phyloP scores from a whole-genome alignment of 257 asterid genomes.

The Catharanthus roseus region DNA sequence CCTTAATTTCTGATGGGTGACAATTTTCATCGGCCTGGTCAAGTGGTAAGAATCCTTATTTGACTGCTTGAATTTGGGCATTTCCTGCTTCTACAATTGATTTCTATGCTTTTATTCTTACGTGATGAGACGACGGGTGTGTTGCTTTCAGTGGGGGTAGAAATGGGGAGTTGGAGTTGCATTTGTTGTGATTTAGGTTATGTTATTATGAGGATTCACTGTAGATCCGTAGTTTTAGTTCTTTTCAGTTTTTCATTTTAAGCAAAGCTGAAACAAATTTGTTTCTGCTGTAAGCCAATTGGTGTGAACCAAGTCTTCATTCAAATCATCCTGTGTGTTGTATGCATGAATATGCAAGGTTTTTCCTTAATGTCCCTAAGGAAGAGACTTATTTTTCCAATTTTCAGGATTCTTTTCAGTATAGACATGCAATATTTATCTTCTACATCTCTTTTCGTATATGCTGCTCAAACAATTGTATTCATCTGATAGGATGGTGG shows the following conservation, averaged over 20 bases:
- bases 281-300: neutral
- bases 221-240: neutral
- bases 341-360: neutral
- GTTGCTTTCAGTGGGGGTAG: neutral
- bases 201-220: neutral
- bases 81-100: neutral
- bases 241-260: neutral
- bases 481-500: neutral
- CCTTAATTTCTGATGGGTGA: conserved; percentile 11
- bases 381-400: no score
- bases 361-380: neutral
- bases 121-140: neutral
- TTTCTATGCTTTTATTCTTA: neutral
- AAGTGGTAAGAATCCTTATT: conserved; percentile 13
- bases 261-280: neutral
- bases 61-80: neutral
- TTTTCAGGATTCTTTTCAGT: neutral
- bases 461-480: neutral
- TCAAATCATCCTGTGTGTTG: neutral
- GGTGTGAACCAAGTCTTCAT: neutral
- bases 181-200: neutral
- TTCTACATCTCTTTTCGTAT: neutral
- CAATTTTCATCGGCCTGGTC: conserved; percentile 21
- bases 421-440: neutral
- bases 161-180: neutral